Conservation (phyloP, 1,139 yeast genomes). For the Wickerhamiella pararugosa region DNA sequence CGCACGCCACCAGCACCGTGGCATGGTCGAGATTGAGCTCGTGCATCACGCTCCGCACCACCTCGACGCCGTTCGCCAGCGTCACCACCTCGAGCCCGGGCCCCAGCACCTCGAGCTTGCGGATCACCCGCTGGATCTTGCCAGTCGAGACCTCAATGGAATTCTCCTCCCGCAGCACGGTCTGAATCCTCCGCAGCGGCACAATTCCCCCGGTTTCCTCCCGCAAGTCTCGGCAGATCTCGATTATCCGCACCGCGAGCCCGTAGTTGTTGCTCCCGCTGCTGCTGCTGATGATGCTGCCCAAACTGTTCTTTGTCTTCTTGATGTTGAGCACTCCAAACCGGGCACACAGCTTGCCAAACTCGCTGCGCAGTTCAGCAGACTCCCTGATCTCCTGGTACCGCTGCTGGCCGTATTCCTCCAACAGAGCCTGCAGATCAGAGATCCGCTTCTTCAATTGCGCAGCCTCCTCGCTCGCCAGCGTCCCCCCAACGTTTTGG, state of each 20-base stretch:
- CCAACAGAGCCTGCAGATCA: constrained; percentile 4
- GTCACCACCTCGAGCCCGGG: constrained; percentile 33
- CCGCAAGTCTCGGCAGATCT: constrained; percentile 55
- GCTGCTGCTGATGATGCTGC: constrained; percentile 24
- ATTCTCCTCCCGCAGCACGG: constrained; percentile 21
- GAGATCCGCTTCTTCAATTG: constrained; percentile 4
- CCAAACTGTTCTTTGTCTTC: constrained; percentile 23
- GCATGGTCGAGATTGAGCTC: constrained; percentile 52
- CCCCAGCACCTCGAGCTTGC: constrained; percentile 29
- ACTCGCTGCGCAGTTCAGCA: constrained; percentile 6
- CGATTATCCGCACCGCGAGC: constrained; percentile 56
- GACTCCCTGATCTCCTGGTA: constrained; percentile 2
- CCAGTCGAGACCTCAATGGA: constrained; percentile 28
- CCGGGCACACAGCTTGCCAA: constrained; percentile 7
- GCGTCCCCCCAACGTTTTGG: constrained; percentile 8
- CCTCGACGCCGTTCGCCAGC: constrained; percentile 26
- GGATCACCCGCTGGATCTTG: constrained; percentile 39
- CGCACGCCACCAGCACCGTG: constrained; percentile 57
- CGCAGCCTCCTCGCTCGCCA: constrained; percentile 4
- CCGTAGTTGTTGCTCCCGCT: constrained; percentile 48
- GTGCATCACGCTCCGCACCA: constrained; percentile 35
- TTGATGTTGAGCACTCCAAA: constrained; percentile 6
- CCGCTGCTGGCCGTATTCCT: constrained; percentile 6
- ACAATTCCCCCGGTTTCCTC: constrained; percentile 71
- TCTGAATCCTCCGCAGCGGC: constrained; percentile 41